These are phyloP conservation scores for Alisma plantagoaquatica DNA, from an alignment of 106 monocot genomes.

Conservation along the genomic window DNA sequence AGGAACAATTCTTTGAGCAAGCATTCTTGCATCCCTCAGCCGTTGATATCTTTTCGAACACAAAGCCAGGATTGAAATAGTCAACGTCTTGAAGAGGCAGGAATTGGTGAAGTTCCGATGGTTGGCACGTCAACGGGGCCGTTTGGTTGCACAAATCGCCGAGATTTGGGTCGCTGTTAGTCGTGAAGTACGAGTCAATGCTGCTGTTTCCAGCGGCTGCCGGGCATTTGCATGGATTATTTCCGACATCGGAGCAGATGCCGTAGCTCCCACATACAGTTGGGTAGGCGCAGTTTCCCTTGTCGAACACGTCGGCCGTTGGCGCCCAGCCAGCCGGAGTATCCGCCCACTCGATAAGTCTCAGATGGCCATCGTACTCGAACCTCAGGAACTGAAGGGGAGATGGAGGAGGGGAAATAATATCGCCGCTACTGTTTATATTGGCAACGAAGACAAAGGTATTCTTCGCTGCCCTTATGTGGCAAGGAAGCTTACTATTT, in stretches of 20 bases:
- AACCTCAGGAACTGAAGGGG: constrained; percentile 35
- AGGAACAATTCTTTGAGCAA: background rate
- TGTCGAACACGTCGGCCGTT: constrained; percentile 4
- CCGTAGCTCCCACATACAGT: constrained; percentile 8
- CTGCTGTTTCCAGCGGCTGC: background rate
- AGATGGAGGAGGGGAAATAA: background rate
- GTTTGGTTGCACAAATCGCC: background rate
- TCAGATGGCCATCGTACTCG: constrained; percentile 37
- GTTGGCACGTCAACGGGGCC: constrained; percentile 1
- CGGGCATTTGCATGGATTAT: constrained; percentile 4
- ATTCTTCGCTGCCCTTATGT: background rate
- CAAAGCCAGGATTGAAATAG: background rate
- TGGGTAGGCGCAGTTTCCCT: background rate
- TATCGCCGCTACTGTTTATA: background rate
- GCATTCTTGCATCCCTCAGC: background rate
- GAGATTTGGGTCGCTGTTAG: background rate
- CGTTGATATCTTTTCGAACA: background rate
- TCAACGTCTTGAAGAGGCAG: background rate
- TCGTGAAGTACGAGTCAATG: background rate
- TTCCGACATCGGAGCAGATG: background rate
- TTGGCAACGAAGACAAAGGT: background rate
- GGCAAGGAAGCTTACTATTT: background rate
- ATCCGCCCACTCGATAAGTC: constrained; percentile 22
- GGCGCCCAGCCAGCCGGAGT: constrained; percentile 13
- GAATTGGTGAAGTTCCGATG: background rate